phyloP scores from a whole-genome alignment of 2,329 filamentous ascomycete species.

The Colletotrichum sp. region DNA sequence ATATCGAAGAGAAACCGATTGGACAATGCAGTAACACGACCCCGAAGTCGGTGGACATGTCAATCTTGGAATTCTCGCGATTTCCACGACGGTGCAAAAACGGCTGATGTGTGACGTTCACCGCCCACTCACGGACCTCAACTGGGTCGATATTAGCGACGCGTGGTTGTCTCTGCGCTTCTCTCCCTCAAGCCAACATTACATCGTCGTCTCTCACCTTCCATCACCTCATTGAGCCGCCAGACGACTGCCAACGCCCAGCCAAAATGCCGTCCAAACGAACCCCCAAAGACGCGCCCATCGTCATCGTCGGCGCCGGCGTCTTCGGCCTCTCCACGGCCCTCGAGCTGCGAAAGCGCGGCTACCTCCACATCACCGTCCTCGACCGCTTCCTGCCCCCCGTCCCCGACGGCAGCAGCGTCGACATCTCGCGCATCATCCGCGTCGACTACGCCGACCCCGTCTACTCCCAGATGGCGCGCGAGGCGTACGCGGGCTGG shows the following conservation, averaged over 20 bases:
- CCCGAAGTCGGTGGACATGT: not conserved
- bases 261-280: not conserved
- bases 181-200: accelerated
- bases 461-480: conserved; percentile 64
- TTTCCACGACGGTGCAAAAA: not conserved
- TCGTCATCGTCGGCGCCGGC: conserved; percentile 34
- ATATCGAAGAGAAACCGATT: not conserved
- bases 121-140: not conserved
- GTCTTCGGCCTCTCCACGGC: conserved; percentile 35
- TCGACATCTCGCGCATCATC: conserved; percentile 46
- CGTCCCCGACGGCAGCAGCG: conserved; percentile 40
- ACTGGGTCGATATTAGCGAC: not conserved
- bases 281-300: conserved; percentile 21
- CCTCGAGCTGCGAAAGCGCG: conserved; percentile 27
- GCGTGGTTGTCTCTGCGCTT: accelerated
- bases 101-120: not conserved
- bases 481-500: conserved; percentile 32
- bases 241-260: not conserved
- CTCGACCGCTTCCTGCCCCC: conserved; percentile 40
- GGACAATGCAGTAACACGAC: not conserved
- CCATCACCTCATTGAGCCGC: accelerated
- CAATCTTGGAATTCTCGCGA: not conserved
- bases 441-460: conserved; percentile 67
- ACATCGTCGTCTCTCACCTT: accelerated
- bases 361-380: conserved; percentile 38